phyloP scores from a whole-genome alignment of 768 basidiomycete species.

The Candolleomyces aberdarensis region DNA sequence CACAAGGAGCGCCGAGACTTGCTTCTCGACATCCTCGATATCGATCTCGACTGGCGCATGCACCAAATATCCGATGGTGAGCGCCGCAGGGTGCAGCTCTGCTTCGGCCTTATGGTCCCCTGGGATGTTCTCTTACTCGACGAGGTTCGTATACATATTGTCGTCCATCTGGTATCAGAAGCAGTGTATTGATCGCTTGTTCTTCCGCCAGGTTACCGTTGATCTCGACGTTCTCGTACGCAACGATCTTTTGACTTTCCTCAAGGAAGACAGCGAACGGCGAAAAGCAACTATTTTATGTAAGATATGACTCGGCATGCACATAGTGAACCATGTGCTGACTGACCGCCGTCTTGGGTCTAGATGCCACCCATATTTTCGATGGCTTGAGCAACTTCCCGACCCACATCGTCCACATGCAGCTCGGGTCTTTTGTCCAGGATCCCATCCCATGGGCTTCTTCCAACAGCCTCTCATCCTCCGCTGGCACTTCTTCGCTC shows the following conservation, averaged over 20 bases:
- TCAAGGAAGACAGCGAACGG: slow-evolving; percentile 74
- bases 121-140: slow-evolving; percentile 95
- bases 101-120: slow-evolving; percentile 91
- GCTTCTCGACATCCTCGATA: slow-evolving; percentile 87
- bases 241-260: slow-evolving; percentile 83
- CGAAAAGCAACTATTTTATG: slow-evolving; percentile 89
- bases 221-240: slow-evolving; percentile 96
- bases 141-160: slow-evolving; percentile 53
- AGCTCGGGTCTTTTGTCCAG: slow-evolving; percentile 71
- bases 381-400: slow-evolving; percentile 92
- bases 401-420: slow-evolving; percentile 91
- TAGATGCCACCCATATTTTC: slow-evolving; percentile 96
- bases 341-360: background rate
- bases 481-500: slow-evolving; percentile 35
- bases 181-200: background rate
- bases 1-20: slow-evolving; percentile 84
- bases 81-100: slow-evolving; percentile 86
- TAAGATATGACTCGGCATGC: slow-evolving; percentile 24
- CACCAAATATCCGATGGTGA: slow-evolving; percentile 96
- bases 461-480: slow-evolving; percentile 18
- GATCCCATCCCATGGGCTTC: slow-evolving; percentile 71
- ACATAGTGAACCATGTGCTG: too few species aligned
- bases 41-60: slow-evolving; percentile 97
- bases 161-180: background rate
- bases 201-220: slow-evolving; percentile 73